phyloP scores from a whole-genome alignment of 495 filamentous ascomycete genomes.

The Alectoria sarmentosa region DNA sequence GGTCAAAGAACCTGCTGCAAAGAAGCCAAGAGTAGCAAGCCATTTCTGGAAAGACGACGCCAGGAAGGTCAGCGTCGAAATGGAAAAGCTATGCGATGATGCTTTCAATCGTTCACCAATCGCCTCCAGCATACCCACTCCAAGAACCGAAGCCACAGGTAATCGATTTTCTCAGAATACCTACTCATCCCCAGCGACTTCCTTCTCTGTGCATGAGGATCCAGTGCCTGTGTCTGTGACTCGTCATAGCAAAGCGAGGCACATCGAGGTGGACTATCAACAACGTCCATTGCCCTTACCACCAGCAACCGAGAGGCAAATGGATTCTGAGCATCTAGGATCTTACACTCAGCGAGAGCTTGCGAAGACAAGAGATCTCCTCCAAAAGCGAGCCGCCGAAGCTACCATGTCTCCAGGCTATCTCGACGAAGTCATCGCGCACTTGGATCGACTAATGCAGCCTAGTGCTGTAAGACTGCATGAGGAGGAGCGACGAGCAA shows the following conservation, averaged over 20 bases:
- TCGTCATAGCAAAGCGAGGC: conserved; percentile 11
- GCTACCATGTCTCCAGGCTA: conserved; percentile 38
- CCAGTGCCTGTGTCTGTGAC: conserved; percentile 6
- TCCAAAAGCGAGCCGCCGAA: conserved; percentile 43
- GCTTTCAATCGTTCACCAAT: conserved; percentile 73
- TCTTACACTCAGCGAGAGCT: conserved; percentile 46
- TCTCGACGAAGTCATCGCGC: conserved; percentile 52
- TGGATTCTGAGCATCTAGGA: conserved; percentile 33
- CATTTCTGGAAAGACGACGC: conserved; percentile 54
- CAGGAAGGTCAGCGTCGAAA: conserved; percentile 57
- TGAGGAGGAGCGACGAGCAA: conserved; percentile 36
- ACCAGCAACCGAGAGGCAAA: conserved; percentile 17
- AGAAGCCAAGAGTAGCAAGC: conserved; percentile 38
- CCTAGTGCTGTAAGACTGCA: conserved; percentile 32
- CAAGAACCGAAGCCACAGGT: conserved; percentile 34
- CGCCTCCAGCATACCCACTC: conserved; percentile 40
- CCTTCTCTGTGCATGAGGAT: conserved; percentile 36
- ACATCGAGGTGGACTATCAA: conserved; percentile 13
- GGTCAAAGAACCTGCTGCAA: conserved; percentile 27
- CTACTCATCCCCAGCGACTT: conserved; percentile 49
- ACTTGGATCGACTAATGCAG: conserved; percentile 56
- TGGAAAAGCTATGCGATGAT: conserved; percentile 65
- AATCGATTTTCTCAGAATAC: conserved; percentile 32
- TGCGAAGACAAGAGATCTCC: conserved; percentile 49
- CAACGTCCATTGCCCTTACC: conserved; percentile 24